Evolutionary conservation across 2,329 filamentous ascomycete genomes (phyloP), one percentile per base, ranked within the genome.

Genomic region (Pyrenophora tritici-repentis): DNA sequence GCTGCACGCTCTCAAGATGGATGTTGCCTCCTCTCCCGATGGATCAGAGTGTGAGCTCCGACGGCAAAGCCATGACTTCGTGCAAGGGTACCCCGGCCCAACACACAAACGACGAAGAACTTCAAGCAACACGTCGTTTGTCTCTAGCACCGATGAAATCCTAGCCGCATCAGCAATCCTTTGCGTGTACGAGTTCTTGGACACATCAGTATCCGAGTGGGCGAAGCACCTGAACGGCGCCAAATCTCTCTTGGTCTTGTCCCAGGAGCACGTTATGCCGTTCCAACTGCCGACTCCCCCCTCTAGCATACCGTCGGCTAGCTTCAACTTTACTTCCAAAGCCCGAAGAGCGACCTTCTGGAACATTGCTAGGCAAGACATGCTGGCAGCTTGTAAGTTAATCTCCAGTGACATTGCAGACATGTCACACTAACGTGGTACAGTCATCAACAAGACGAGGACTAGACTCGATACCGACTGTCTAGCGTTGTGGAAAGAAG

Each of bases 101-200:
- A 47, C 55, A 33, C 65, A 61, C 31, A 76, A 76, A 41, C 73
- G 78, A 50, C 77, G 76, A 26, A 74, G 78, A 16, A 61, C 67
- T 53, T 77, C 68, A 61, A 80, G 69, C 61, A 76, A 64, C 59
- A 54, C 74, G 31, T 62, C 59, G 3, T 62, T 57, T 37, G 64
- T 75, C 31, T 76, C 76, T 41, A 79, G 78, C 55, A 76, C 79
- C 3, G 84, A 87, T 57, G 84, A 88, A 50, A 77, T 87, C 3
- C 76, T 87, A 17, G 84, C 85, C 7, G 84, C 86, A 2, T 85
- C 85, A 2, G 84, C 85, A 0, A 87, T 88, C 12, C 70, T 89
- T 1, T 87, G 84, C 51, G 82, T 86, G 0, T 88, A 87, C 63
- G 86, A 88, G 56, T 84, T 87, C 51, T 74, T 88, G n/a, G 84